Base-by-base conservation (phyloP, 495 filamentous ascomycete species). In the Aspergillus ostianus region DNA sequence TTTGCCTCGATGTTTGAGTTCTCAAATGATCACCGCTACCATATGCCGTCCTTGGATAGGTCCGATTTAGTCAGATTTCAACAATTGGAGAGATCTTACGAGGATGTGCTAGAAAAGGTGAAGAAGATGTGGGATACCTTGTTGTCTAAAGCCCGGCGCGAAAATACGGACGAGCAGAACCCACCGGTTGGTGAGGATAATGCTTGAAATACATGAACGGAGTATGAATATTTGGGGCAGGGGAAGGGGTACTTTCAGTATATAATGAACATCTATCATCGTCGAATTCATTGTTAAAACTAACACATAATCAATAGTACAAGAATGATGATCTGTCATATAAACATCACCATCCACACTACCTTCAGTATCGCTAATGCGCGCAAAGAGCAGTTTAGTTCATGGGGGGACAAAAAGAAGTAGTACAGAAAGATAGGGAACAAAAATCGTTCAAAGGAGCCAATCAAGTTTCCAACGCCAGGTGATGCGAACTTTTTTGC, bases 361-460 rank as follows among this genome's bases (percentile, higher is more conserved):
- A 46, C 52, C 36, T 41, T 36, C 52, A 54, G 52, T 45, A 54
- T 54, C 52, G 52, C 52, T 54, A 54, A 54, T 54, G 52, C 36
- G 36, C 36, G 36, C 36, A 41, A 41, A 41, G 15, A 41, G 36
- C 36, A 41, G 36, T 41, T 41, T 41, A 26, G 23, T 26, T 26
- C 36, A 41, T 15, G 36, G 36, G 36, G 36, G 10, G 30, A 26
- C 30, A 41, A 13, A 41, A 41, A 41, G 9, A 32, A 32, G 29
- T 32, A 32, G 36, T 41, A 41, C 36, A 41, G 5, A 41, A 41
- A 36, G 32, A 10, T 12, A 13, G n/a, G n/a, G n/a, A n/a, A 8
- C 6, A 32, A 32, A 4, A 32, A 2, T 32, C 1, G 29, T 32
- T 26, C 30, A 8, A 41, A 41, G 9, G 10, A 10, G 13, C 36